Evolutionary conservation across 768 basidiomycete genomes (phyloP), one percentile per base, ranked within the genome.

Genomic region (Dioszegia aurantiaca): DNA sequence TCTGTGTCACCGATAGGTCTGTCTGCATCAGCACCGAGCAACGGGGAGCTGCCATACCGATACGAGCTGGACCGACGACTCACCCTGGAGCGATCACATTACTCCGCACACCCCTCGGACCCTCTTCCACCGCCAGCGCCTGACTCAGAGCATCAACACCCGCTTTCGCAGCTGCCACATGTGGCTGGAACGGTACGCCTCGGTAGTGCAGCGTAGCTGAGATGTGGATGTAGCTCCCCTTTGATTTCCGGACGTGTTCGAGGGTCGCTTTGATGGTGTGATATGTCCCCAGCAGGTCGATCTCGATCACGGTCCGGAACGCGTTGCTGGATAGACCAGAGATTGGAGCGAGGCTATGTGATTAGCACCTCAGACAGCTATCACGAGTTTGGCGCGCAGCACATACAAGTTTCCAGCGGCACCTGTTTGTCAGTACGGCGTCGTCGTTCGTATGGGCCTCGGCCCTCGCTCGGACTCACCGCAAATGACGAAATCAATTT

Each of bases 181-280:
- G 94, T 8, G 84, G 90, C 77, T 97, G 93, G 75, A 85, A 89
- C 0, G 89, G 88, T 9, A 61, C 44, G 14, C 67, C 65, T n/a
- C 64, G 16, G 77, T 90, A 88, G 77, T 97, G 94, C 44, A 97
- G 75, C 10, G 87, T 92, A 4, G 90, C 87, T 64, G 87, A 89
- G 68, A 95, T 88, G 66, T 90, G 88, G 53, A 97, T 83, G 75
- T 91, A 95, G 2, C 89, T 80, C 33, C 93, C 94, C 60, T 83
- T 82, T 3, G 86, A 78, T 24, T 81, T 80, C 43, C 88, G 83
- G 27, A 97, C 64, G 65, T 90, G 81, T 1, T 81, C 80, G 19
- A 95, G 77, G 2, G 92, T 95, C 0, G 91, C 92, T 73, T 97
- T 97, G 77, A 95, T 82, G 3, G 93, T 97, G 78, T 95, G 87